Evolutionary conservation across 163 green algal species (phyloP).

Genomic region (Chloromonas sp.): DNA sequence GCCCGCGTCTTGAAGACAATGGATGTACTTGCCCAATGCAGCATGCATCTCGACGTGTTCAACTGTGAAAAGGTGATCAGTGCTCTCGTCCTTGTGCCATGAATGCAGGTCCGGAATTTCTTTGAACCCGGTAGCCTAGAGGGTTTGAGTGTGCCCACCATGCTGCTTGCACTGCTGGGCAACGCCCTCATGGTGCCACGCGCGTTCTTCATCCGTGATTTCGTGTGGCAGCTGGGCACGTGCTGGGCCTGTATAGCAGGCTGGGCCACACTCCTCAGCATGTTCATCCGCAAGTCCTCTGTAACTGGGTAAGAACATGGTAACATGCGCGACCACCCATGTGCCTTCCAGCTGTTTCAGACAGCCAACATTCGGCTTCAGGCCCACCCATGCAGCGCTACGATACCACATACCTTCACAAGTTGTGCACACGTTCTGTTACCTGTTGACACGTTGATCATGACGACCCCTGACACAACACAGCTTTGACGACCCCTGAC

Average conservation of each 20-base stretch:
- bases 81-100: too few relatives aligned
- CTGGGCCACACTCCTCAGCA: not conserved
- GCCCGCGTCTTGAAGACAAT: too few relatives aligned
- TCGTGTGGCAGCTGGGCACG: conserved; percentile 74
- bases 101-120: conserved; percentile 45
- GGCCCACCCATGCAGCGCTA: too few relatives aligned
- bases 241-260: conserved; percentile 34
- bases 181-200: conserved; percentile 89
- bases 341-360: not conserved
- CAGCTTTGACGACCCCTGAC: too few relatives aligned
- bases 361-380: too few relatives aligned
- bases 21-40: too few relatives aligned
- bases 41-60: too few relatives aligned
- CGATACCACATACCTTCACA: too few relatives aligned
- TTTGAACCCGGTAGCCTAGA: conserved; percentile 45
- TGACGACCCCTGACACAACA: too few relatives aligned
- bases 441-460: too few relatives aligned
- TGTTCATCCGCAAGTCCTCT: not conserved
- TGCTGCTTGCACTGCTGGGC: conserved; percentile 73
- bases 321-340: not conserved
- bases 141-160: conserved; percentile 67
- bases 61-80: too few relatives aligned
- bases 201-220: conserved; percentile 72
- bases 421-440: too few relatives aligned
- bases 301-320: not conserved